Conservation (phyloP, 2,329 filamentous ascomycete genomes). For the Colletotrichum somersetense region DNA sequence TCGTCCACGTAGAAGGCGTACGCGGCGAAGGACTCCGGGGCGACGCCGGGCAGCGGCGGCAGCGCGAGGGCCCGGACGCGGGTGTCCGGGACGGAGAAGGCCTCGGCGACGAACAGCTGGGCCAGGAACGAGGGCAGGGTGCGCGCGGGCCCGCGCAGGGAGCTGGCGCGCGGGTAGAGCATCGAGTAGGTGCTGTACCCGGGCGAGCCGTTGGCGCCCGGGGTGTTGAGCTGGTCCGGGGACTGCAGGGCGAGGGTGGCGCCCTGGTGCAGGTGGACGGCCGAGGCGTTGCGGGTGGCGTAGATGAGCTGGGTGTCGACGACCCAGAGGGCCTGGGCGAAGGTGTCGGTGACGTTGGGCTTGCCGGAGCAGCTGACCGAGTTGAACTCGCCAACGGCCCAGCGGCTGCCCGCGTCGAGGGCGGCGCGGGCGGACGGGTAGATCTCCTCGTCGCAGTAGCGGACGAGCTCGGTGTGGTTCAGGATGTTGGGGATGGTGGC, state of each 20-base stretch:
- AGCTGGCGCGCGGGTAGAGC: conserved; percentile 42
- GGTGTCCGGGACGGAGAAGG: conserved; percentile 18
- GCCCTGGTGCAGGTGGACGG: conserved; percentile 51
- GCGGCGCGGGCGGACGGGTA: conserved; percentile 33
- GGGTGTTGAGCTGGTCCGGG: conserved; percentile 36
- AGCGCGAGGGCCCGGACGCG: conserved; percentile 19
- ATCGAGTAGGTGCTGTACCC: conserved; percentile 43
- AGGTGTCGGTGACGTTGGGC: conserved; percentile 55
- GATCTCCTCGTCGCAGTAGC: conserved; percentile 38
- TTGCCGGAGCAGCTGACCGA: conserved; percentile 55
- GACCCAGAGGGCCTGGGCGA: conserved; percentile 56
- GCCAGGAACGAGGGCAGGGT: conserved; percentile 36
- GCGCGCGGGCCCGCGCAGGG: conserved; percentile 36
- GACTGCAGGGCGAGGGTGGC: conserved; percentile 43
- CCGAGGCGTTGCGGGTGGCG: conserved; percentile 53
- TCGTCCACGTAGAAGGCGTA: conserved; percentile 23
- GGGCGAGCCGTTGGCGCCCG: conserved; percentile 22
- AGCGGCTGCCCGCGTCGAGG: conserved; percentile 33
- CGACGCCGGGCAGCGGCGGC: conserved; percentile 2
- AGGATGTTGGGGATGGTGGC: conserved; percentile 36
- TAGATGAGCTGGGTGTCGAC: conserved; percentile 54
- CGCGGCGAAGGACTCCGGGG: conserved; percentile 2
- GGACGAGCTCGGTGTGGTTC: conserved; percentile 38
- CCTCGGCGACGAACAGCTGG: conserved; percentile 41
- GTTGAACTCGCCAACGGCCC: conserved; percentile 56